Evolutionary conservation across 371 early-diverging fungal species (phyloP).

Genomic region (Apophysomyces variabilis): DNA sequence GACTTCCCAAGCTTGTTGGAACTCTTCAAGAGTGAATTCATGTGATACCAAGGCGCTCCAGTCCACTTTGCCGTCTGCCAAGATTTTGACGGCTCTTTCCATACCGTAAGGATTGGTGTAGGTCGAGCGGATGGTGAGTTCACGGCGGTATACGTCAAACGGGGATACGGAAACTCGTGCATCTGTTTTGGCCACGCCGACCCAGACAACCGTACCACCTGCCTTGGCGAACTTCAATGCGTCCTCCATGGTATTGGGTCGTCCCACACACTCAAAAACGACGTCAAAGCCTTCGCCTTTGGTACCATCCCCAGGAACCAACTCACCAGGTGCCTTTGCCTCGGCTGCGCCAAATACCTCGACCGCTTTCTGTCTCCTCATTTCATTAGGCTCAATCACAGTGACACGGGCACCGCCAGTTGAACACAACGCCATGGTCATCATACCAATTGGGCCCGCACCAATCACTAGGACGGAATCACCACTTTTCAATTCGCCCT

Average conservation of each 20-base stretch:
- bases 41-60: conserved; percentile 56
- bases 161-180: conserved; percentile 52
- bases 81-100: conserved; percentile 58
- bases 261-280: conserved; percentile 63
- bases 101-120: conserved; percentile 64
- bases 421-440: conserved; percentile 48
- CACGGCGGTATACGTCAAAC: conserved; percentile 58
- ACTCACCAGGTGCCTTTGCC: conserved; percentile 34
- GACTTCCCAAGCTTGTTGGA: conserved; percentile 57
- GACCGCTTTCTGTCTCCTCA: conserved; percentile 44
- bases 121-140: conserved; percentile 60
- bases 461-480: conserved; percentile 54
- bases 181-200: conserved; percentile 59
- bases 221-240: conserved; percentile 55
- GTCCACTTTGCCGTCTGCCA: conserved; percentile 45
- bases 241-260: conserved; percentile 48
- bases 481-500: conserved; percentile 50
- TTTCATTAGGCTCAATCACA: conserved; percentile 51
- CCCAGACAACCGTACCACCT: conserved; percentile 59
- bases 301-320: conserved; percentile 42
- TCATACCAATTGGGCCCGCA: conserved; percentile 62
- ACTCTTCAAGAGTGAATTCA: conserved; percentile 50
- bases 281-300: conserved; percentile 57
- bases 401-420: conserved; percentile 52
- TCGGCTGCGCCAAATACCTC: conserved; percentile 47